Evolutionary conservation across 2,329 filamentous ascomycete species (phyloP), one percentile per base, ranked within the genome.

Genomic region (Ilyonectria robusta): DNA sequence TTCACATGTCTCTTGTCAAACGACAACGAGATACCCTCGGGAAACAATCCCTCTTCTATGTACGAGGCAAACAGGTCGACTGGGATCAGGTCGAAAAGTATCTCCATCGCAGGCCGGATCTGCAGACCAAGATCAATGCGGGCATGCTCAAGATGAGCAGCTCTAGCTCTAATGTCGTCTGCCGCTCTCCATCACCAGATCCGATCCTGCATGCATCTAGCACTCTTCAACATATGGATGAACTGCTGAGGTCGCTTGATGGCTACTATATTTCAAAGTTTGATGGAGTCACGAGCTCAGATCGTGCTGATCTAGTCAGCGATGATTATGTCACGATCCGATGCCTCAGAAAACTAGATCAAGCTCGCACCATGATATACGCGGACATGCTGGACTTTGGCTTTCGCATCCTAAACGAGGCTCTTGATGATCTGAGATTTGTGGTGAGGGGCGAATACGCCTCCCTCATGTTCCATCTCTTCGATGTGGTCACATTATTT

Each of bases 1-100:
- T 56, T 9, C 53, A 56, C 37, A 56, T 56, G 35, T 42, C 21
- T 44, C 53, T 56, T 13, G 23, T 56, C 3, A 56, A 56, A 29
- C 35, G 44, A 29, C 35, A 56, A 56, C 53, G 53, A 42, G 15
- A 9, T 42, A 15, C 4, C 29, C n/a, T 19, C 9, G 53, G 53
- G 17, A 56, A 56, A 56, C 35, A 19, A n/a, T 56, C 53, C 8
- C 9, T 44, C 5, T 56, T 56, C 15, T n/a, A 44, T 11, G 7
- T 56, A 29, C 35, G 53, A 44, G 53, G 53, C 6, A 42, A 13
- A 31, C 53, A n/a, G 9, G 53, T 56, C 35, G 11, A 56, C 13
- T 56, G 53, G 53, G 53, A 44, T 8, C 53, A 31, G 13, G 13
- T 56, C 8, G 53, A 56, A n/a, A 56, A 15, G 10, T 56, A 56